Percentiles rank a stretch among this genome's conserved stretches.
phyloP scores from a whole-genome alignment of 2,329 filamentous ascomycete species.

The Sclerotinia nivalis region DNA sequence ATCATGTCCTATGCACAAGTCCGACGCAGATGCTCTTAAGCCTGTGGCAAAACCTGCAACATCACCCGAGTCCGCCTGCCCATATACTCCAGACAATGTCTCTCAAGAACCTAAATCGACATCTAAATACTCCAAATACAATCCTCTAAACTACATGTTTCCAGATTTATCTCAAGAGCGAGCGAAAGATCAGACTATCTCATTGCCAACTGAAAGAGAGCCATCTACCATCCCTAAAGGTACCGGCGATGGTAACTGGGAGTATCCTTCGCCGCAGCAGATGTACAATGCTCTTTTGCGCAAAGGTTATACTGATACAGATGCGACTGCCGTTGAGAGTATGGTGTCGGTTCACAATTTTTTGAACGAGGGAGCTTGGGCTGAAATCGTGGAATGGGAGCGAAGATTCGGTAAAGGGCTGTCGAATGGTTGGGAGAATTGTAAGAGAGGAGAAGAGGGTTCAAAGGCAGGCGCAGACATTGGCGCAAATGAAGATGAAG shows the following conservation, averaged over 20 bases:
- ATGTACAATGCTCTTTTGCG: constrained; percentile 99
- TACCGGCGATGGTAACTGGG: constrained; percentile 79
- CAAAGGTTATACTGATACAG: constrained; percentile 94
- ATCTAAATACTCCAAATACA: constrained; percentile 65
- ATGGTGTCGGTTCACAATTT: constrained; percentile 99
- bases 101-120: constrained; percentile 33
- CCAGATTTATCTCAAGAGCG: constrained; percentile 77
- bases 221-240: constrained; percentile 88
- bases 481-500: constrained; percentile 55
- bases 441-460: constrained; percentile 71
- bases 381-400: constrained; percentile 94
- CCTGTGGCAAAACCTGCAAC: constrained; percentile 35
- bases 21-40: constrained; percentile 37
- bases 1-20: constrained; percentile 69
- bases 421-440: constrained; percentile 69
- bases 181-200: constrained; percentile 69
- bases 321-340: constrained; percentile 86
- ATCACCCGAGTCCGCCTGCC: constrained; percentile 40
- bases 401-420: constrained; percentile 77
- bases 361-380: constrained; percentile 95
- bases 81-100: constrained; percentile 38
- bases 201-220: constrained; percentile 79
- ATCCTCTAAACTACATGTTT: constrained; percentile 96
- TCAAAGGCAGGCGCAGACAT: constrained; percentile 46
- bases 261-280: constrained; percentile 97